Conservation (phyloP, 768 basidiomycete species). For the Amylocystis lapponica region DNA sequence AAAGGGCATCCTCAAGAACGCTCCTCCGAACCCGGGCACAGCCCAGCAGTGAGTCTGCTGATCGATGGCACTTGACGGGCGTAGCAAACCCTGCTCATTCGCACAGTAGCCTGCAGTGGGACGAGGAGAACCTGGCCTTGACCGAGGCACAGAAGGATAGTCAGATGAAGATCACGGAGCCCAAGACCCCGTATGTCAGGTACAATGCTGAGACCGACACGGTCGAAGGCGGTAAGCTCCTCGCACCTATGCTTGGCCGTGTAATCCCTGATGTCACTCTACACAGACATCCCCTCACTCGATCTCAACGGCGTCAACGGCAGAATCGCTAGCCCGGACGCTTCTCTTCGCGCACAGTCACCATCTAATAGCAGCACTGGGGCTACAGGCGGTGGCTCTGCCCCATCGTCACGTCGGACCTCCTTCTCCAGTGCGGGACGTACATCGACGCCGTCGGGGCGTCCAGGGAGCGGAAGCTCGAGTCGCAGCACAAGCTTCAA, state of each 20-base stretch:
- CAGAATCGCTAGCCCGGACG: slow-evolving; percentile 29
- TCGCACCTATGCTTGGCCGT: neutral
- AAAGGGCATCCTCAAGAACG: slow-evolving; percentile 88
- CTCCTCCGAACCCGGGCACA: slow-evolving; percentile 39
- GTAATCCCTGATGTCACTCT: no score
- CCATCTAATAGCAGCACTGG: slow-evolving; percentile 40
- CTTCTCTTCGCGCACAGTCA: slow-evolving; percentile 30
- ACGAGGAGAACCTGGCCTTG: slow-evolving; percentile 87
- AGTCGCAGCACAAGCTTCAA: slow-evolving; percentile 84
- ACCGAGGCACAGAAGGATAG: slow-evolving; percentile 95
- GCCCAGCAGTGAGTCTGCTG: slow-evolving; percentile 42
- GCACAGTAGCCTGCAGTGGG: slow-evolving; percentile 84
- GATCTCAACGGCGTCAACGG: slow-evolving; percentile 54
- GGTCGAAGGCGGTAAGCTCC: slow-evolving; percentile 68
- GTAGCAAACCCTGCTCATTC: neutral
- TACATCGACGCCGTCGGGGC: slow-evolving; percentile 44
- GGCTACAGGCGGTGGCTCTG: slow-evolving; percentile 53
- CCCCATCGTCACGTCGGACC: slow-evolving; percentile 67
- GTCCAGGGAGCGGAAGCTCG: slow-evolving; percentile 56
- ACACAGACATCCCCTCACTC: slow-evolving; percentile 76
- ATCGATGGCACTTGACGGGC: neutral
- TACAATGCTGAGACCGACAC: slow-evolving; percentile 85
- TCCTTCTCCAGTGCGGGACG: slow-evolving; percentile 65
- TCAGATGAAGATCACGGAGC: slow-evolving; percentile 97
- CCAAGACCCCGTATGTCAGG: slow-evolving; percentile 93